Percentiles rank a stretch among this genome's conserved stretches.
Evolutionary conservation across 495 filamentous ascomycete genomes (phyloP).

Genomic region (Daldinia loculata): DNA sequence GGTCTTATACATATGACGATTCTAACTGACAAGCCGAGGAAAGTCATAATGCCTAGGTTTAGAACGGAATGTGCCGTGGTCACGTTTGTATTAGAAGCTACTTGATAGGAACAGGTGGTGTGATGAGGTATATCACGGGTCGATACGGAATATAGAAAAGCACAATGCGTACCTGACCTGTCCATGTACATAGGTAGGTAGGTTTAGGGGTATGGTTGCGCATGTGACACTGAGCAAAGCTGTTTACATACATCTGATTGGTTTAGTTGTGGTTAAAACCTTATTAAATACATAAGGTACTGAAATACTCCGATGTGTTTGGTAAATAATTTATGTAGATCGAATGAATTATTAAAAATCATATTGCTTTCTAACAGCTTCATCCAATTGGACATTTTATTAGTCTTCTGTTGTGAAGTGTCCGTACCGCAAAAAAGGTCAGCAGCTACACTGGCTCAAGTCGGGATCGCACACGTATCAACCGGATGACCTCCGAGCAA

Average conservation of each 20-base stretch:
- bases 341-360: not conserved
- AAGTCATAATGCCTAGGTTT: not conserved
- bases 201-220: not conserved
- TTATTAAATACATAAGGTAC: not conserved
- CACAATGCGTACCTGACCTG: slow-evolving; percentile 11
- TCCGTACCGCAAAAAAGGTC: not conserved
- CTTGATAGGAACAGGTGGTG: not conserved
- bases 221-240: no score
- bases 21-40: not conserved
- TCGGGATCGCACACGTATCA: slow-evolving; percentile 1
- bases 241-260: not conserved
- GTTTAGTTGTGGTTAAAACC: not conserved
- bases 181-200: not conserved
- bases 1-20: slow-evolving; percentile 1
- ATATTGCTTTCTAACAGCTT: not conserved
- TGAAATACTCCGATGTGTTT: not conserved
- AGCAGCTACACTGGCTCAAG: not conserved
- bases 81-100: not conserved
- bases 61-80: not conserved
- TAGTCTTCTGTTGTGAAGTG: not conserved
- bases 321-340: not conserved
- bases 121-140: slow-evolving; percentile 16
- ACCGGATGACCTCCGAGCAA: slow-evolving; percentile 1
- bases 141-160: slow-evolving; percentile 32
- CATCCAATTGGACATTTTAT: not conserved